Conservation (phyloP, 2,329 filamentous ascomycete species). For the Colletotrichum neosansevieriae region DNA sequence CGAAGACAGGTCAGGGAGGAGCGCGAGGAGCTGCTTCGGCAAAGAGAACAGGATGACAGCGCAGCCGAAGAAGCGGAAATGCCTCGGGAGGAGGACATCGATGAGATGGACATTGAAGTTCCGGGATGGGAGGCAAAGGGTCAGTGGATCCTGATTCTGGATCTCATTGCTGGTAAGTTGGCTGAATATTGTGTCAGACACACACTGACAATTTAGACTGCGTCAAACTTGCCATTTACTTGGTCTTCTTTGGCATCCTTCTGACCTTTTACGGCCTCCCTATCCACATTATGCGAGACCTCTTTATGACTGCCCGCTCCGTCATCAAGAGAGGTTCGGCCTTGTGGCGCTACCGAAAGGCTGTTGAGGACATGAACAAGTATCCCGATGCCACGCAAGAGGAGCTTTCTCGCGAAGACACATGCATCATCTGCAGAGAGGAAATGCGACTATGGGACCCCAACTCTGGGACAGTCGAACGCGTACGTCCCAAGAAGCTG, state of each 20-base stretch:
- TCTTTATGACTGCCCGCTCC: conserved; percentile 92
- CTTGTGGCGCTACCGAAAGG: conserved; percentile 89
- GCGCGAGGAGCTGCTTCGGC: conserved; percentile 63
- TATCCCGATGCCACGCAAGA: conserved; percentile 92
- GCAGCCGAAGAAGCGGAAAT: conserved; percentile 61
- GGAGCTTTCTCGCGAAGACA: conserved; percentile 87
- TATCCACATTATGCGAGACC: conserved; percentile 95
- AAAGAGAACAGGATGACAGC: conserved; percentile 61
- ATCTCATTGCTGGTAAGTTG: conserved; percentile 80
- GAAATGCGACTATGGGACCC: conserved; percentile 88
- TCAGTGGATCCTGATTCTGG: conserved; percentile 89
- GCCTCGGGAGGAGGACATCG: conserved; percentile 79
- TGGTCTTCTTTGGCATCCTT: conserved; percentile 92
- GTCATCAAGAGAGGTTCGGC: conserved; percentile 92
- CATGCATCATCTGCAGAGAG: conserved; percentile 97
- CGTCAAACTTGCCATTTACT: conserved; percentile 88
- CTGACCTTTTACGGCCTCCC: conserved; percentile 94
- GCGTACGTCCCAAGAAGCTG: conserved; percentile 91
- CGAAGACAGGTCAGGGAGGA: conserved; percentile 75
- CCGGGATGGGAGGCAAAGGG: conserved; percentile 97
- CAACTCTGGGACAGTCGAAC: conserved; percentile 77
- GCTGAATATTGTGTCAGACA: background rate
- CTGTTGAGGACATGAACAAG: conserved; percentile 92
- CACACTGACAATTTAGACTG: conserved; percentile 72
- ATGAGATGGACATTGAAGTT: conserved; percentile 95